Evolutionary conservation across 2,329 filamentous ascomycete genomes (phyloP).

Genomic region (Neofusicoccum laricinum): DNA sequence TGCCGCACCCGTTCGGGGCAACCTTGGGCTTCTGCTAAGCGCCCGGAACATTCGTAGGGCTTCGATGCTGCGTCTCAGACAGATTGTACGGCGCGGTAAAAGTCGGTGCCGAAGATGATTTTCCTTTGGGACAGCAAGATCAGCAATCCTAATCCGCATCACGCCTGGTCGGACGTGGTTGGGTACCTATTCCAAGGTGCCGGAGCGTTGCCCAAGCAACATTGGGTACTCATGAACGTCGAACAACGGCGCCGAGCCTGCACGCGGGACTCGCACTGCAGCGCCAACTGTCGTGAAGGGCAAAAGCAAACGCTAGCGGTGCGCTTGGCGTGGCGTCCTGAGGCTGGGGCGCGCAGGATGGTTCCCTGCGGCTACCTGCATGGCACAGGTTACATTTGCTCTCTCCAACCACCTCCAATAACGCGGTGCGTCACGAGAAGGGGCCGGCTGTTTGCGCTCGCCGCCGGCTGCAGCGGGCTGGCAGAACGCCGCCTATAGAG

Average conservation of each 20-base stretch:
- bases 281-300: constrained; percentile 3
- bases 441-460: constrained; percentile 5
- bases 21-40: constrained; percentile 6
- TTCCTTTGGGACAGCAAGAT: constrained; percentile 7
- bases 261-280: background rate
- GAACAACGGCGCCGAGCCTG: background rate
- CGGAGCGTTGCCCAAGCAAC: constrained; percentile 16
- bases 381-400: constrained; percentile 2
- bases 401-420: constrained; percentile 2
- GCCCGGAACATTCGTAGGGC: constrained; percentile 10
- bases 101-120: constrained; percentile 10
- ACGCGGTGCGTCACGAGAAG: background rate
- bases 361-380: constrained; percentile 10
- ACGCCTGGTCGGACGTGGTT: constrained; percentile 2
- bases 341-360: constrained; percentile 9
- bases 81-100: constrained; percentile 2
- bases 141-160: constrained; percentile 7
- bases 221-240: background rate
- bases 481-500: constrained; percentile 5
- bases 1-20: background rate
- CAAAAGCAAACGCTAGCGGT: background rate
- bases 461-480: background rate
- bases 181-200: constrained; percentile 4
- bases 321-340: constrained; percentile 1
- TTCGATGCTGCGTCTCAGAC: constrained; percentile 9